These are phyloP conservation scores for Polyrhizophydium stewartii DNA, from an alignment of 371 early-diverging fungal species.

Conservation along the genomic window DNA sequence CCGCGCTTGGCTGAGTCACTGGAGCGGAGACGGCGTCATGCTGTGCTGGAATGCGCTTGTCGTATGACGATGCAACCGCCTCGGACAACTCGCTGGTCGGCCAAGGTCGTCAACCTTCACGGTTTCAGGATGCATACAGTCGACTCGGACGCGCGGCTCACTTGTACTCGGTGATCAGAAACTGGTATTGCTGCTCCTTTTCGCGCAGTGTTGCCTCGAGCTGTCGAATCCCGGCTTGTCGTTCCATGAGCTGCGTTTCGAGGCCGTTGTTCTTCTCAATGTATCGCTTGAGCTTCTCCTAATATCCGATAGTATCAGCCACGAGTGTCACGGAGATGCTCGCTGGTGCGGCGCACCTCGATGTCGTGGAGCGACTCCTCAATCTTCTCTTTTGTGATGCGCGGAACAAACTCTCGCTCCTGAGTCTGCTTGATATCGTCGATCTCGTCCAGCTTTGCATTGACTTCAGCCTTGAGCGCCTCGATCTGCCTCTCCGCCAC, in stretches of 20 bases:
- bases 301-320: no score
- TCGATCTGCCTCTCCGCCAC: slow-evolving; percentile 21
- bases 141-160: not conserved
- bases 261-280: slow-evolving; percentile 4
- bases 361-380: slow-evolving; percentile 7
- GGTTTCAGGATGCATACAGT: not conserved
- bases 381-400: slow-evolving; percentile 9
- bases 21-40: no score
- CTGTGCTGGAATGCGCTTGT: not conserved
- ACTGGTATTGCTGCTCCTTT: slow-evolving; percentile 40
- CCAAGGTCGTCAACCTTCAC: not conserved
- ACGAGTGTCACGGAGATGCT: no score
- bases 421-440: slow-evolving; percentile 10
- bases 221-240: slow-evolving; percentile 11
- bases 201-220: slow-evolving; percentile 26
- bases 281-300: slow-evolving; percentile 5
- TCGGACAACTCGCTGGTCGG: slow-evolving; percentile 15
- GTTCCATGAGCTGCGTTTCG: slow-evolving; percentile 19
- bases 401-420: slow-evolving; percentile 28
- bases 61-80: slow-evolving; percentile 15
- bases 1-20: no score
- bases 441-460: slow-evolving; percentile 10
- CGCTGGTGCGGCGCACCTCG: slow-evolving; percentile 8
- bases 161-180: slow-evolving; percentile 38
- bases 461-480: not conserved